phyloP scores from a whole-genome alignment of 805 yeast genomes.

The Saturnispora hagleri region DNA sequence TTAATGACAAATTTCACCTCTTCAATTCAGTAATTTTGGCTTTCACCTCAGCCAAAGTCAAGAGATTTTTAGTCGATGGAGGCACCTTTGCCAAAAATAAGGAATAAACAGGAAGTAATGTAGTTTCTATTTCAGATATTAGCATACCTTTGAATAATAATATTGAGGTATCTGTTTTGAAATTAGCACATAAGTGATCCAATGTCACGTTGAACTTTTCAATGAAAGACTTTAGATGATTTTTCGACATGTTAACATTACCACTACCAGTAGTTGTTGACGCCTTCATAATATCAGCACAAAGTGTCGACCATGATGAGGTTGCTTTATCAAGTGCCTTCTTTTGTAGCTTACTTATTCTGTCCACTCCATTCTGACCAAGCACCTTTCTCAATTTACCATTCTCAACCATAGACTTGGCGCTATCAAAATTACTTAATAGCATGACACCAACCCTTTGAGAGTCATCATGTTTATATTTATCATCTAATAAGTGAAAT shows the following conservation, averaged over 20 bases:
- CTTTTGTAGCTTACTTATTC: constrained; percentile 62
- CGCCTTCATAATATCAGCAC: constrained; percentile 70
- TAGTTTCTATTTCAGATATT: constrained; percentile 64
- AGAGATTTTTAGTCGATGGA: constrained; percentile 54
- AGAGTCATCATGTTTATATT: constrained; percentile 36
- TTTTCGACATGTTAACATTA: constrained; percentile 45
- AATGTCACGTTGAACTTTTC: constrained; percentile 69
- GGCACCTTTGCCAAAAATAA: constrained; percentile 75
- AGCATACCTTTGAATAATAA: constrained; percentile 46
- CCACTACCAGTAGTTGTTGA: constrained; percentile 51
- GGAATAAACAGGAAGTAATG: constrained; percentile 68
- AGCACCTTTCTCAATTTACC: constrained; percentile 37
- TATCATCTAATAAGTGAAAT: constrained; percentile 52
- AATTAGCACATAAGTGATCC: constrained; percentile 63
- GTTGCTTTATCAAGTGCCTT: constrained; percentile 65
- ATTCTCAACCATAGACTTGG: constrained; percentile 63
- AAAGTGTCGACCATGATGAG: constrained; percentile 71
- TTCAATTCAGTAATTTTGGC: constrained; percentile 2
- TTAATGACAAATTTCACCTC: neutral
- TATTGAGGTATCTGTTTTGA: constrained; percentile 38
- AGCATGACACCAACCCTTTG: constrained; percentile 60
- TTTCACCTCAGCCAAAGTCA: constrained; percentile 5
- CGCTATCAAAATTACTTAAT: constrained; percentile 58
- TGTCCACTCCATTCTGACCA: constrained; percentile 48
- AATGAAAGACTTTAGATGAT: constrained; percentile 60